phyloP scores from a whole-genome alignment of 2,329 filamentous ascomycete species.

The Alternaria sp. region DNA sequence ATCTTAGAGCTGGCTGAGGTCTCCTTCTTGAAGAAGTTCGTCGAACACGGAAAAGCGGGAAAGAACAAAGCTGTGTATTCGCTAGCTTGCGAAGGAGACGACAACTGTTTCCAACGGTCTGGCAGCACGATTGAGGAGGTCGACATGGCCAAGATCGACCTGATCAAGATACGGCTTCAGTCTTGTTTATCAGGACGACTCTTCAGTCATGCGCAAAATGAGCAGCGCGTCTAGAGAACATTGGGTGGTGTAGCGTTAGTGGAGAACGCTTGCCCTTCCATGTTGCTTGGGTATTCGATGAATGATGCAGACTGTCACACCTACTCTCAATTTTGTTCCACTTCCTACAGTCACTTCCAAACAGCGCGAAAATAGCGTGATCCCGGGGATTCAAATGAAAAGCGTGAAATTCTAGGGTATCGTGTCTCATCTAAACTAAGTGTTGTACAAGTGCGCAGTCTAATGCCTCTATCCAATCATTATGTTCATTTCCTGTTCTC shows the following conservation, averaged over 20 bases:
- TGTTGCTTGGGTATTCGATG: not conserved
- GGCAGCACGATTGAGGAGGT: not conserved
- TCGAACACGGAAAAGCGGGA: not conserved
- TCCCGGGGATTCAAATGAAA: not conserved
- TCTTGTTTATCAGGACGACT: not conserved
- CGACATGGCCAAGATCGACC: not conserved
- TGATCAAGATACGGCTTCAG: not conserved
- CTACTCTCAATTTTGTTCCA: not conserved
- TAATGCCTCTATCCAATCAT: not conserved
- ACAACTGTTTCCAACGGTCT: not conserved
- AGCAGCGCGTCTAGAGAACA: not conserved
- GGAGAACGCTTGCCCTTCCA: not conserved
- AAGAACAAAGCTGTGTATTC: not conserved
- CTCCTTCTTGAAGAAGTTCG: too few relatives aligned
- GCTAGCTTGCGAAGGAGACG: not conserved
- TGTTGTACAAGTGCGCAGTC: not conserved
- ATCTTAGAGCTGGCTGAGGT: too few relatives aligned
- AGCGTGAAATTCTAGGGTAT: not conserved
- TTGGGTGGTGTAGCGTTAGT: not conserved
- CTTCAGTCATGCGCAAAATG: not conserved
- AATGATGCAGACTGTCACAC: not conserved
- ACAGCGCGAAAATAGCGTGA: not conserved
- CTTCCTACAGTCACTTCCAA: not conserved
- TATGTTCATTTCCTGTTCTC: conserved; percentile 4
- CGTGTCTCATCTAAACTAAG: not conserved